Conservation (phyloP, 108 stramenopile genomes). For the Cylindrotheca closterium region DNA sequence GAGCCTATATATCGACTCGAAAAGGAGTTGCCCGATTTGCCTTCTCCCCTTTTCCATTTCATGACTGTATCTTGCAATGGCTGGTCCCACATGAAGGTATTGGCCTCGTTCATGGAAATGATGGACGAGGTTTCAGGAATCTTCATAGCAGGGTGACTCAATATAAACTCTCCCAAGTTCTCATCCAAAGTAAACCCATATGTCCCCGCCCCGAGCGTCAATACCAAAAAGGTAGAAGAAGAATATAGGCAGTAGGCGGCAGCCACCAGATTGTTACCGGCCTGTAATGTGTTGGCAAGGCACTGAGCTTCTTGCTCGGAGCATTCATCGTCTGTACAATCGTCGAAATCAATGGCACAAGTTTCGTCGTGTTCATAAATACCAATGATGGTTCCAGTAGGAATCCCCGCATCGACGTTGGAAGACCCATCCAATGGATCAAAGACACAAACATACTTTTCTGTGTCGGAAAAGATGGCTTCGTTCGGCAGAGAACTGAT, state of each 20-base stretch:
- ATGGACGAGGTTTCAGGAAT: conserved; percentile 86
- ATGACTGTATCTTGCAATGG: conserved; percentile 64
- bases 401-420: conserved; percentile 98
- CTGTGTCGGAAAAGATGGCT: conserved; percentile 52
- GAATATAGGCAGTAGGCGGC: conserved; percentile 97
- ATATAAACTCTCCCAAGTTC: conserved; percentile 92
- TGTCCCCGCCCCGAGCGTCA: conserved; percentile 85
- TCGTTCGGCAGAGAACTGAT: conserved; percentile 17
- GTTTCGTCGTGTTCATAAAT: conserved; percentile 83
- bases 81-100: conserved; percentile 84
- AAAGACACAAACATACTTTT: conserved; percentile 82
- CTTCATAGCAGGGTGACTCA: conserved; percentile 82
- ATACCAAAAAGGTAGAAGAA: conserved; percentile 92
- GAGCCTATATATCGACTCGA: conserved; percentile 94
- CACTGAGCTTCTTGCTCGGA: conserved; percentile 58
- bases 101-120: conserved; percentile 96
- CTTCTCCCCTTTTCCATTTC: conserved; percentile 69
- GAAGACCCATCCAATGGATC: conserved; percentile 98
- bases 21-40: conserved; percentile 58
- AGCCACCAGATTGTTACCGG: conserved; percentile 90
- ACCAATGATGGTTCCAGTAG: conserved; percentile 95
- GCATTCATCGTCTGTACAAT: conserved; percentile 55
- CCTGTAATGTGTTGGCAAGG: conserved; percentile 85
- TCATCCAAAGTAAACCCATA: conserved; percentile 97
- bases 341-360: conserved; percentile 48